Evolutionary conservation across 2,329 filamentous ascomycete genomes (phyloP).

Genomic region (Curvularia sp.): DNA sequence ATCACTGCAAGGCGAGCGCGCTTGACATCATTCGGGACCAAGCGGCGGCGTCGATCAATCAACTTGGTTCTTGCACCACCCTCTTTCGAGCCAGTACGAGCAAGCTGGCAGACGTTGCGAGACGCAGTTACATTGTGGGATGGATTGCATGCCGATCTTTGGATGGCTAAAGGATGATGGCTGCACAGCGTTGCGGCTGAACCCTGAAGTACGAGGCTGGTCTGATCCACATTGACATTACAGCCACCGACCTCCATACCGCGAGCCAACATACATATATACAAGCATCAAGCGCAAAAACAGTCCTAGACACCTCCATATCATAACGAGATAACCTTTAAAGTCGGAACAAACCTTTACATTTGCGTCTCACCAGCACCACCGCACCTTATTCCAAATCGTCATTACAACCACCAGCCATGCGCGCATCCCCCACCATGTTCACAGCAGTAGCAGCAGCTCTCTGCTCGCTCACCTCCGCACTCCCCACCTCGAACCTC

Average conservation of each 20-base stretch:
- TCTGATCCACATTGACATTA: slow-evolving; percentile 10
- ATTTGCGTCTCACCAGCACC: not conserved
- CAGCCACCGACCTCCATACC: slow-evolving; percentile 10
- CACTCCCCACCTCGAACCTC: slow-evolving; percentile 11
- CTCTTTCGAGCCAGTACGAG: slow-evolving; percentile 5
- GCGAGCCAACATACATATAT: slow-evolving; percentile 9
- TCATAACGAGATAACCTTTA: not conserved
- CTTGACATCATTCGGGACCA: slow-evolving; percentile 18
- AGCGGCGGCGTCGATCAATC: not conserved
- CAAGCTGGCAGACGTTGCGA: slow-evolving; percentile 2
- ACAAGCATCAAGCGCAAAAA: not conserved
- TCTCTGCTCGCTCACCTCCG: slow-evolving; percentile 11
- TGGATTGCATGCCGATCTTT: slow-evolving; percentile 3
- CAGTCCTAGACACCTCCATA: too few relatives aligned
- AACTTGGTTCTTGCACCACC: slow-evolving; percentile 7
- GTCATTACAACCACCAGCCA: slow-evolving; percentile 3
- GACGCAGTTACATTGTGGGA: slow-evolving; percentile 10
- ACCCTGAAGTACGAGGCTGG: slow-evolving; percentile 13
- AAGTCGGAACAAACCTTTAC: not conserved
- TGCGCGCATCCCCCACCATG: slow-evolving; percentile 10
- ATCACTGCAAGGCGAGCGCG: slow-evolving; percentile 2
- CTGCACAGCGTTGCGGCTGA: slow-evolving; percentile 25
- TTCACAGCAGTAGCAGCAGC: slow-evolving; percentile 1
- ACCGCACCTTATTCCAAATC: not conserved
- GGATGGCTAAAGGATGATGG: slow-evolving; percentile 10